Evolutionary conservation across 805 yeast genomes (phyloP).

Genomic region (Maudiozyma bulderi): DNA sequence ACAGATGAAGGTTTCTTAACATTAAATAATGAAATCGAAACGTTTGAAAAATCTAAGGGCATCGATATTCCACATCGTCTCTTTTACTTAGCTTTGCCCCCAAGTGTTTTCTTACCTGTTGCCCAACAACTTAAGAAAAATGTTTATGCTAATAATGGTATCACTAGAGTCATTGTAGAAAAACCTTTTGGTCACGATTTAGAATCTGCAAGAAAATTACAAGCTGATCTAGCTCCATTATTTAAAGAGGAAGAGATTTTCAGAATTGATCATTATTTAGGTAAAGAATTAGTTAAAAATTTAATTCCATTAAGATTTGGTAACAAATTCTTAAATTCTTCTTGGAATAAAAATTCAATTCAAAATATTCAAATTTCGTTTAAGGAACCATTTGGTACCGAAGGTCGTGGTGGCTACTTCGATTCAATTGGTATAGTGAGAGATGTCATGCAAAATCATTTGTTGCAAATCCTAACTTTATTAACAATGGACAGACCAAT

Average conservation of each 20-base stretch:
- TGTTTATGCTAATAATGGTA: conserved; percentile 59
- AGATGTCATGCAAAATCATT: conserved; percentile 96
- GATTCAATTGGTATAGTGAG: conserved; percentile 91
- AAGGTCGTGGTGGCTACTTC: conserved; percentile 97
- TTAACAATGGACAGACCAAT: conserved; percentile 94
- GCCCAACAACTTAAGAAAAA: conserved; percentile 60
- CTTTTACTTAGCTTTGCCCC: conserved; percentile 93
- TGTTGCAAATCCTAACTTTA: conserved; percentile 82
- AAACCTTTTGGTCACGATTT: conserved; percentile 96
- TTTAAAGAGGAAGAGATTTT: conserved; percentile 85
- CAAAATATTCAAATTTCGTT: conserved; percentile 78
- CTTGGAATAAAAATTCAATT: conserved; percentile 77
- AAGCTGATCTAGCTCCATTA: conserved; percentile 69
- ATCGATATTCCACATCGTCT: conserved; percentile 59
- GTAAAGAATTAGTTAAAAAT: conserved; percentile 96
- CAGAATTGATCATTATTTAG: conserved; percentile 94
- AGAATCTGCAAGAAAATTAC: conserved; percentile 66
- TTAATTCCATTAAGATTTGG: conserved; percentile 82
- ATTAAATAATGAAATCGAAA: conserved; percentile 45
- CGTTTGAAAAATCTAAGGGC: conserved; percentile 43
- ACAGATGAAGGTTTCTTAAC: conserved; percentile 58
- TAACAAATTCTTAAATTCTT: conserved; percentile 72
- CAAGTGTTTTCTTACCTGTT: conserved; percentile 77
- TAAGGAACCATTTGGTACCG: conserved; percentile 96
- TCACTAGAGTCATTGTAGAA: conserved; percentile 79